Conservation (phyloP, 1,284 basidiomycete genomes). For the Marasmius sp. region DNA sequence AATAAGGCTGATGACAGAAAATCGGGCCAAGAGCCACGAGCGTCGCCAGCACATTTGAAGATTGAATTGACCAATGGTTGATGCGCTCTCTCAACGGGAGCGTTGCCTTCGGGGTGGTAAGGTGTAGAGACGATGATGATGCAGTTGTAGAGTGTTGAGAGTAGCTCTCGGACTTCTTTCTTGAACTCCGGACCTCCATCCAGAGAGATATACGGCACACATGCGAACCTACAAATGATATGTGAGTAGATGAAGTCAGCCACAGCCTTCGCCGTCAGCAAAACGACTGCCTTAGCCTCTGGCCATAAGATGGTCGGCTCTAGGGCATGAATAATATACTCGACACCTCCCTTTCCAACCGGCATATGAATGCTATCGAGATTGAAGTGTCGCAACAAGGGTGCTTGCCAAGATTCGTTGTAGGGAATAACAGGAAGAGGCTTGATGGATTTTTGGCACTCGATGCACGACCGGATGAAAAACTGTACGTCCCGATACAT, state of each 20-base stretch:
- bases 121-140: conserved; percentile 24
- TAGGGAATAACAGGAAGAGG: conserved; percentile 18
- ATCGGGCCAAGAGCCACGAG: conserved; percentile 14
- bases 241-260: too few relatives aligned
- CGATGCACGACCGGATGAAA: conserved; percentile 30
- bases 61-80: too few relatives aligned
- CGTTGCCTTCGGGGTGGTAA: conserved; percentile 34
- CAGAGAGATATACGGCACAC: conserved; percentile 21
- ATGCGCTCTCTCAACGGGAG: conserved; percentile 24
- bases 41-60: conserved; percentile 20
- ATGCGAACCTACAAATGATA: conserved; percentile 28
- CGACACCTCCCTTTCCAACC: conserved; percentile 15
- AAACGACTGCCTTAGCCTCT: too few relatives aligned
- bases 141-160: conserved; percentile 24
- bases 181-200: conserved; percentile 31
- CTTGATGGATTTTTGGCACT: conserved; percentile 27
- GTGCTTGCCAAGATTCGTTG: conserved; percentile 20
- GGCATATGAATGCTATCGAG: conserved; percentile 31
- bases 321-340: conserved; percentile 27
- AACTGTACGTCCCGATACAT: conserved; percentile 29
- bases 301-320: too few relatives aligned
- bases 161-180: conserved; percentile 19
- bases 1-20: conserved; percentile 11
- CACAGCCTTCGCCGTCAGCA: too few relatives aligned
- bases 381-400: conserved; percentile 18